Evolutionary conservation across 768 basidiomycete genomes (phyloP).

Genomic region (Mycena vulgaris): DNA sequence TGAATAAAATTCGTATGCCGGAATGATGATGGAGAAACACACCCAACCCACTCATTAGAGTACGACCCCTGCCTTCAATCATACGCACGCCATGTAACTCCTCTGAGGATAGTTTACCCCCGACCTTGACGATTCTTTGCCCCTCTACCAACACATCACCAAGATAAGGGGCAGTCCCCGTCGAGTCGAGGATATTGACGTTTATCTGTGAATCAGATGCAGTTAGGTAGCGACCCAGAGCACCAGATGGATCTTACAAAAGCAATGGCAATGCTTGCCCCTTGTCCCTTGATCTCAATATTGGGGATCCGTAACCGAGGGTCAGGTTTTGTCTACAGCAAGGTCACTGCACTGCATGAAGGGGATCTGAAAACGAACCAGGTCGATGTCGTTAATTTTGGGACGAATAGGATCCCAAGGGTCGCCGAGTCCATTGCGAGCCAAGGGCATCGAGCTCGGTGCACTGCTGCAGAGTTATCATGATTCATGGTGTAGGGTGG

Average conservation of each 20-base stretch:
- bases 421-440: slow-evolving; percentile 29
- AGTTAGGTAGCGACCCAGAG: not conserved
- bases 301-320: slow-evolving; percentile 26
- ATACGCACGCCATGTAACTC: slow-evolving; percentile 40
- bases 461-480: too few relatives aligned
- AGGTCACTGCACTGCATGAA: not conserved
- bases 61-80: slow-evolving; percentile 51
- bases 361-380: not conserved
- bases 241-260: slow-evolving; percentile 12
- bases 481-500: too few relatives aligned
- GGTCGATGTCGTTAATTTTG: slow-evolving; percentile 25
- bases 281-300: slow-evolving; percentile 19
- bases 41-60: slow-evolving; percentile 54
- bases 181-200: slow-evolving; percentile 54
- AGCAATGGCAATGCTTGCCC: slow-evolving; percentile 9
- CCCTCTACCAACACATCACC: slow-evolving; percentile 54
- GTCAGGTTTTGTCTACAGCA: slow-evolving; percentile 29
- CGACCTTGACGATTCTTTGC: slow-evolving; percentile 48
- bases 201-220: slow-evolving; percentile 32
- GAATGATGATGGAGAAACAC: not conserved
- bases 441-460: too few relatives aligned
- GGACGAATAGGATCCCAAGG: slow-evolving; percentile 28
- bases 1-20: not conserved
- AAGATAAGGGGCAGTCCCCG: slow-evolving; percentile 48
- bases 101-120: slow-evolving; percentile 40